Evolutionary conservation across 2,329 filamentous ascomycete genomes (phyloP).

Genomic region (Penicillium sp.): DNA sequence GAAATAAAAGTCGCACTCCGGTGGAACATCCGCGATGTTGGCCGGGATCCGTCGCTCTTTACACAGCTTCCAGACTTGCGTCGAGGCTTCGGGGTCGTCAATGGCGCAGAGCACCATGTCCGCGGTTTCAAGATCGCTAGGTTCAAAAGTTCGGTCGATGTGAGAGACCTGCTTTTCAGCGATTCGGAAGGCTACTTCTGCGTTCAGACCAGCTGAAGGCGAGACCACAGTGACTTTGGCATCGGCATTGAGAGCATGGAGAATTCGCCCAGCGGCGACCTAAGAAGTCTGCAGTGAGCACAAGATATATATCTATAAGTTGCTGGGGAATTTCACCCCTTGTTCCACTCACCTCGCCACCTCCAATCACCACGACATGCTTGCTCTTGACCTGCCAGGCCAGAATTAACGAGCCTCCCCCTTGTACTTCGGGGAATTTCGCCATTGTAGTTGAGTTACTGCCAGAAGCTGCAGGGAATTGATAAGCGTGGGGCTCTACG

Average conservation of each 20-base stretch:
- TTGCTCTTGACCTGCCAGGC: conserved; percentile 94
- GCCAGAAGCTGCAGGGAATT: conserved; percentile 9
- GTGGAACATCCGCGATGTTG: conserved; percentile 94
- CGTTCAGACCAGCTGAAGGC: conserved; percentile 71
- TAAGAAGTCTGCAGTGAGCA: conserved; percentile 36
- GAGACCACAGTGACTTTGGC: conserved; percentile 82
- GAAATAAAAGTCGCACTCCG: conserved; percentile 98
- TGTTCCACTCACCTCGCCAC: conserved; percentile 69
- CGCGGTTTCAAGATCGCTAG: conserved; percentile 71
- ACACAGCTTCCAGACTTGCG: conserved; percentile 87
- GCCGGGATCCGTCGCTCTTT: conserved; percentile 76
- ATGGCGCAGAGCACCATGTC: conserved; percentile 91
- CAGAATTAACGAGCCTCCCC: conserved; percentile 85
- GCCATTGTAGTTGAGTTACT: conserved; percentile 38
- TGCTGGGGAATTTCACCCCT: background rate
- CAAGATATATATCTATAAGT: conserved; percentile 18
- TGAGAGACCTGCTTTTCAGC: conserved; percentile 69
- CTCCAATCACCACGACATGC: conserved; percentile 84
- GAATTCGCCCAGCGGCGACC: conserved; percentile 92
- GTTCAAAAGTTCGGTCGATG: conserved; percentile 75
- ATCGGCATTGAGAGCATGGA: conserved; percentile 92
- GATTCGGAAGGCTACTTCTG: conserved; percentile 80
- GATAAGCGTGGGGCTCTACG: conserved; percentile 16
- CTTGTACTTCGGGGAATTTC: conserved; percentile 72
- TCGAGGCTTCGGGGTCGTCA: conserved; percentile 87